A percentile compares a stretch with the other conserved stretches of the same genome.
phyloP scores from a whole-genome alignment of 1,284 basidiomycete species.

The Puccinia coronata region DNA sequence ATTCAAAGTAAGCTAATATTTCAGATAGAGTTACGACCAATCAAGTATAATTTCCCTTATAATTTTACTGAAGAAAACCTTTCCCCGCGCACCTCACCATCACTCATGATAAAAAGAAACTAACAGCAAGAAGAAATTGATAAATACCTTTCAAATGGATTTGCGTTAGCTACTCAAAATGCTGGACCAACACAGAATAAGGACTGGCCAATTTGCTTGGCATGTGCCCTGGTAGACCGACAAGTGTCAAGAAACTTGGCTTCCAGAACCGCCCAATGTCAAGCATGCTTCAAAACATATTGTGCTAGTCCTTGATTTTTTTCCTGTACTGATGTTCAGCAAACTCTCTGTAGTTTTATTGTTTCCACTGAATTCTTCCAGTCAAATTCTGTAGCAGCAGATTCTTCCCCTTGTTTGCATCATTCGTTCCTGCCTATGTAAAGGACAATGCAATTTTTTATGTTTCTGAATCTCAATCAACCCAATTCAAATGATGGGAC shows the following conservation, averaged over 20 bases:
- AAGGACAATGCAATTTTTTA: too few species aligned
- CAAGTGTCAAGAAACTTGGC: constrained; percentile 22
- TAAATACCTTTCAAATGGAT: constrained; percentile 33
- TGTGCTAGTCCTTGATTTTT: constrained; percentile 22
- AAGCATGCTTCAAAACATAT: constrained; percentile 45
- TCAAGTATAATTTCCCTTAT: neutral
- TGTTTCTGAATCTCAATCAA: too few species aligned
- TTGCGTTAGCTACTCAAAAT: constrained; percentile 42
- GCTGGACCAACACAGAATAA: constrained; percentile 24
- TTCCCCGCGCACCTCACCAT: neutral
- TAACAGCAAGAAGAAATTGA: constrained; percentile 40
- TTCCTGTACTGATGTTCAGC: too few species aligned
- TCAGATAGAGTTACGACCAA: neutral
- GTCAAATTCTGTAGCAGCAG: too few species aligned
- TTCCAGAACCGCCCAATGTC: constrained; percentile 36
- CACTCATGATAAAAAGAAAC: too few species aligned
- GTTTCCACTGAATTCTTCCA: too few species aligned
- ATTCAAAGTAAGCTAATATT: constrained; percentile 40
- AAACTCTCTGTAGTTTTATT: too few species aligned
- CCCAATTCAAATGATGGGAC: too few species aligned
- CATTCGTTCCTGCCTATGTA: too few species aligned
- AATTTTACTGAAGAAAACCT: neutral
- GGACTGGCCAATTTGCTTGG: constrained; percentile 35
- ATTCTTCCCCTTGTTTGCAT: too few species aligned
- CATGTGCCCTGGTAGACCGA: constrained; percentile 44